Base-by-base conservation (phyloP, 2,329 filamentous ascomycete species). In the Stagonosporopsis chrysanthemi region DNA sequence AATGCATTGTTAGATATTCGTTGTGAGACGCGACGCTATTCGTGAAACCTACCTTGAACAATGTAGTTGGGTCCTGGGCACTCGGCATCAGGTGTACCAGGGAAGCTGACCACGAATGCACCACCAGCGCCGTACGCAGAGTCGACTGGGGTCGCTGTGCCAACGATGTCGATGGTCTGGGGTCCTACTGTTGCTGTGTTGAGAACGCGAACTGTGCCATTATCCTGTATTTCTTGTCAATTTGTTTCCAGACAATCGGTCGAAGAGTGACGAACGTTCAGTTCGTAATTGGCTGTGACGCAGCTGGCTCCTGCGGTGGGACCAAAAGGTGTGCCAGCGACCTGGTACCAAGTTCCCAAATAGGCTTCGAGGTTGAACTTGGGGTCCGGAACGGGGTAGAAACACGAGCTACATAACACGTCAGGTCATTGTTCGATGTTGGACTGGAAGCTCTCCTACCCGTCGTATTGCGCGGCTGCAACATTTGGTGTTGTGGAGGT, bases 1-100 rank as follows among this genome's bases (percentile, higher is more conserved):
- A 2, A 12, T 4, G 29, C 3, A 7, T 19, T 0, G 17, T 26
- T 1, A 68, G 42, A 15, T 28, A 8, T 17, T 1, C 12, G 14
- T 12, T 12, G 3, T 15, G 9, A 7, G 8, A 17, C n/a, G 1
- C 2, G 22, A 9, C 19, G 5, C 2, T 26, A 24, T 29, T 0
- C 8, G 33, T 12, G 9, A 15, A 9, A 19, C 61, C 1, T 58
- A 68, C 67, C 67, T 58, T 73, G 69, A 19, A 73, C 70, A 44
- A 73, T 69, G 47, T 73, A 73, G 44, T 71, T 71, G 0, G 70
- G 69, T 14, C 70, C 69, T 0, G 61, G 65, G 49, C 69, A 73
- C 14, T 53, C 54, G 12, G 56, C 43, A 12, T 14, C 36, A 6
- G 64, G 51, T 3, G 59, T 62, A 2, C 60, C 56, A 14, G 68